These are phyloP conservation scores for Trametes villosa DNA, from an alignment of 768 basidiomycete species.

Conservation along the genomic window DNA sequence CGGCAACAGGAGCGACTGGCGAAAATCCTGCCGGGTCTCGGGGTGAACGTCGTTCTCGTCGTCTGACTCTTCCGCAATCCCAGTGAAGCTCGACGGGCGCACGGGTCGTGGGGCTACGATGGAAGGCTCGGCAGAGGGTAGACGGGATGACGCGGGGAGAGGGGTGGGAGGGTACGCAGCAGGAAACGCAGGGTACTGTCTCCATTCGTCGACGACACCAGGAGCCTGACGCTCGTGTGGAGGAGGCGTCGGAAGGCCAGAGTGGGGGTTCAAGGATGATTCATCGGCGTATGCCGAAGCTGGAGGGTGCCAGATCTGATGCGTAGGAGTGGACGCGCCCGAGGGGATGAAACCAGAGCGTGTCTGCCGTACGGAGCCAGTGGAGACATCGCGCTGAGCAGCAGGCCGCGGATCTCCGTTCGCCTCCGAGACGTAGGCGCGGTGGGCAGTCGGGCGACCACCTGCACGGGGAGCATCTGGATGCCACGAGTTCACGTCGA, in stretches of 20 bases:
- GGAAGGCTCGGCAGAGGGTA: conserved; percentile 10
- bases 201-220: conserved; percentile 62
- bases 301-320: conserved; percentile 69
- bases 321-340: conserved; percentile 16
- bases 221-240: conserved; percentile 11
- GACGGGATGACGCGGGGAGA: conserved; percentile 10
- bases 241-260: conserved; percentile 27
- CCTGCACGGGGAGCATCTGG: conserved; percentile 8
- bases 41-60: conserved; percentile 11
- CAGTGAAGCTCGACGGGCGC: conserved; percentile 18
- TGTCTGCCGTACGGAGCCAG: conserved; percentile 13
- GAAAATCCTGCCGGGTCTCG: conserved; percentile 60
- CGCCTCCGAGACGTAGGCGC: conserved; percentile 15
- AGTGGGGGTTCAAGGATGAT: conserved; percentile 35
- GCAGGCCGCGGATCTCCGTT: conserved; percentile 11
- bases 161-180: conserved; percentile 73
- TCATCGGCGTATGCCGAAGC: conserved; percentile 45
- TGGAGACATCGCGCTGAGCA: conserved; percentile 6
- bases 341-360: background rate
- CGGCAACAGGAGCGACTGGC: conserved; percentile 66
- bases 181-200: conserved; percentile 74
- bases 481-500: conserved; percentile 11
- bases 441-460: conserved; percentile 13
- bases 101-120: conserved; percentile 22
- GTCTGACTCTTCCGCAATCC: conserved; percentile 20